Percentiles rank a stretch among this genome's conserved stretches.
phyloP scores from a whole-genome alignment of 331 rosid genomes.

The Quercus lobata region DNA sequence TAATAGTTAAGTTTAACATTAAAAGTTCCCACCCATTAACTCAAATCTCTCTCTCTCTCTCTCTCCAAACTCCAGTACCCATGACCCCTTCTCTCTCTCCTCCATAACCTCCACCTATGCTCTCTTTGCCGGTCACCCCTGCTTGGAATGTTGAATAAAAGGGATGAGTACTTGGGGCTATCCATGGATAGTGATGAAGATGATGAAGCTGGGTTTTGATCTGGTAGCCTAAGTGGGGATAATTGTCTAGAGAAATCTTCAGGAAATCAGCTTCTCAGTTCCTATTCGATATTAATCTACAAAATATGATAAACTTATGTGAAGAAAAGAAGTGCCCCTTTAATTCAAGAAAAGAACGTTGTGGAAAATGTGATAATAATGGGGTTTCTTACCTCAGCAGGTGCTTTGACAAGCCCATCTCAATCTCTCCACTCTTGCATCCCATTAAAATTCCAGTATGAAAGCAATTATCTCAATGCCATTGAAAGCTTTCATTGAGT shows the following conservation, averaged over 20 bases:
- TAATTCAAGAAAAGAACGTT: background rate
- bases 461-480: conserved; percentile 37
- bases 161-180: conserved; percentile 69
- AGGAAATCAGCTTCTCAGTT: conserved; percentile 38
- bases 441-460: conserved; percentile 82
- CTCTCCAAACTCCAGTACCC: too few relatives aligned
- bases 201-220: conserved; percentile 56
- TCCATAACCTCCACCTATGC: too few relatives aligned
- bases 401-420: conserved; percentile 60
- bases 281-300: conserved; percentile 43
- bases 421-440: conserved; percentile 77
- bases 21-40: too few relatives aligned
- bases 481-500: conserved; percentile 70
- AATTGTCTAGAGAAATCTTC: conserved; percentile 34
- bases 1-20: too few relatives aligned
- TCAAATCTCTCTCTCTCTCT: too few relatives aligned
- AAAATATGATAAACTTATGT: background rate
- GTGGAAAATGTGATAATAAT: background rate
- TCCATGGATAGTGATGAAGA: conserved; percentile 58
- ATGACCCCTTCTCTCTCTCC: too few relatives aligned
- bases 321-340: background rate
- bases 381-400: conserved; percentile 43
- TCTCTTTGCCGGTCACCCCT: background rate
- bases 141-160: conserved; percentile 48
- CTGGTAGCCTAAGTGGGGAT: conserved; percentile 10